phyloP scores from a whole-genome alignment of 495 filamentous ascomycete species.

The Cetradonia linearis region DNA sequence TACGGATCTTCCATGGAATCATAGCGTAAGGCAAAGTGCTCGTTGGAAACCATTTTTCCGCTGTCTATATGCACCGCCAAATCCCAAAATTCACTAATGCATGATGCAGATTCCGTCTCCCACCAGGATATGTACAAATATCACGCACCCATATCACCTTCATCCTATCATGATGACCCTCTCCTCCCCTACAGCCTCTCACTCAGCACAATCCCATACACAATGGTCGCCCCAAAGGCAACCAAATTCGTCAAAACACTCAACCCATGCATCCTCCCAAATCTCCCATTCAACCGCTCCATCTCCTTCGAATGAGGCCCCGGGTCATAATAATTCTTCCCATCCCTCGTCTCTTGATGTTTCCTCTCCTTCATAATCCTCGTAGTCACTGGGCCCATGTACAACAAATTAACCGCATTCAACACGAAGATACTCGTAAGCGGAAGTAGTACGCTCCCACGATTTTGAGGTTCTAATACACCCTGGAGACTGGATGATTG shows the following conservation, averaged over 20 bases:
- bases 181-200: conserved; percentile 39
- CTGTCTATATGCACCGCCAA: background rate
- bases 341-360: conserved; percentile 68
- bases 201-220: conserved; percentile 63
- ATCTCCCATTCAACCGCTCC: conserved; percentile 67
- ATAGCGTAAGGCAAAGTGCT: no score
- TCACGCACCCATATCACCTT: background rate
- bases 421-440: conserved; percentile 53
- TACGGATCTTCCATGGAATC: background rate
- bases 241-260: conserved; percentile 66
- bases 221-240: conserved; percentile 53
- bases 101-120: background rate
- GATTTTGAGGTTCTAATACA: conserved; percentile 44
- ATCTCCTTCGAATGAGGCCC: conserved; percentile 72
- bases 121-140: background rate
- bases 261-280: conserved; percentile 66
- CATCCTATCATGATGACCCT: background rate
- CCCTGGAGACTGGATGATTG: conserved; percentile 41
- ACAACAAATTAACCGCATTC: conserved; percentile 53
- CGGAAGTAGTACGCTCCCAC: conserved; percentile 51
- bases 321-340: conserved; percentile 69
- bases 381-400: conserved; percentile 62
- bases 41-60: no score
- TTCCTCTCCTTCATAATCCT: conserved; percentile 64
- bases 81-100: background rate